Evolutionary conservation across 768 basidiomycete genomes (phyloP), one percentile per base, ranked within the genome.

Genomic region (Lactarius sanguifluus): DNA sequence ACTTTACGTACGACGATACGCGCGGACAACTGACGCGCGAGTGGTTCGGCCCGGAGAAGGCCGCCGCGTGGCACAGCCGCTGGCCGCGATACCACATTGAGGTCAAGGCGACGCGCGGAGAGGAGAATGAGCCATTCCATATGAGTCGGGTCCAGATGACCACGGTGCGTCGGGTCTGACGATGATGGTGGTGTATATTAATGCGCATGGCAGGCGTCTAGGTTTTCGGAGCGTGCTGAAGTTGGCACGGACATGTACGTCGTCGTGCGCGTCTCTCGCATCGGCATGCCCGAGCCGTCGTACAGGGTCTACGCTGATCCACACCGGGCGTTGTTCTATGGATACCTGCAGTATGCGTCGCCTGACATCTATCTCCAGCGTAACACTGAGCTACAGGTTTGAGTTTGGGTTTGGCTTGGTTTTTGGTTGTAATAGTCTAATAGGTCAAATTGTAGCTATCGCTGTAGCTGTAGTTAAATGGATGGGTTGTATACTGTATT

Each of bases 51-150:
- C 43, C 62, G 6, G 66, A 66, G 56, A 62, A 64, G 40, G 59
- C 32, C 20, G 36, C 69, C 1, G 13, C 9, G n/a, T 74, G 72
- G 73, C 62, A 61, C 1, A 69, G 57, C 18, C 62, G 45, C 12
- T 72, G 73, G 72, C 75, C 75, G 9, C 66, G 54, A 30, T 76
- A 73, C 59, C 66, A 75, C 54, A 65, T 76, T 25, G 75, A 76
- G 61, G 73, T 76, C 58, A 76, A 76, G 66, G 61, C 75, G 2
- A 73, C 75, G 32, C 61, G 66, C 2, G 59, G 66, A 15, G 41
- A 64, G 15, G 65, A 58, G 32, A 30, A 40, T 13, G 69, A 70
- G 12, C 65, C 71, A 16, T 76, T 76, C 62, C 72, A 74, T 58
- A 71, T 75, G 69, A 75, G 70, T 41, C 9, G 47, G 5, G 10